phyloP scores from a whole-genome alignment of 805 yeast genomes.

The Candida caryicola region DNA sequence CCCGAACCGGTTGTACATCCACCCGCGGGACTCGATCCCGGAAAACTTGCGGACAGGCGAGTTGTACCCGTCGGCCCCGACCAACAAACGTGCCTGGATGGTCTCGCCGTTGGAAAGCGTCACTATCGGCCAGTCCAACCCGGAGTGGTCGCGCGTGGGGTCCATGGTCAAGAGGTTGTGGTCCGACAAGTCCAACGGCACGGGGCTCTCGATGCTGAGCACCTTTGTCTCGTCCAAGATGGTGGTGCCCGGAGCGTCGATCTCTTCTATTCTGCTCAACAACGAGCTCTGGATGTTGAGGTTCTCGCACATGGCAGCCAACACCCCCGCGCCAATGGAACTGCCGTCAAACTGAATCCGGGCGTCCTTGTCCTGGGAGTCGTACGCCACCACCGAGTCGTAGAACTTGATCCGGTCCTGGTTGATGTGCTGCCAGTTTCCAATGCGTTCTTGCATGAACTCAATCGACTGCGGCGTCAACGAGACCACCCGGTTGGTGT shows the following conservation, averaged over 20 bases:
- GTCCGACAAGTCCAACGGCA: slow-evolving; percentile 1
- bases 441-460: slow-evolving; percentile 59
- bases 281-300: slow-evolving; percentile 78
- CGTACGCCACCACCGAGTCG: slow-evolving; percentile 82
- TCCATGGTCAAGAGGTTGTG: slow-evolving; percentile 14
- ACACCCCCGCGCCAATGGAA: slow-evolving; percentile 34
- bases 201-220: slow-evolving; percentile 39
- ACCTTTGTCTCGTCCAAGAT: slow-evolving; percentile 70
- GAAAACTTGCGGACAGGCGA: slow-evolving; percentile 88
- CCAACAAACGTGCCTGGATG: slow-evolving; percentile 67
- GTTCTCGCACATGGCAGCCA: slow-evolving; percentile 87
- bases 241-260: slow-evolving; percentile 23
- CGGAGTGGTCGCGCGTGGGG: slow-evolving; percentile 17
- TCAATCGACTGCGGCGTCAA: slow-evolving; percentile 77
- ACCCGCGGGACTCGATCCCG: slow-evolving; percentile 81
- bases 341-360: slow-evolving; percentile 68
- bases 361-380: slow-evolving; percentile 65
- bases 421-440: slow-evolving; percentile 71
- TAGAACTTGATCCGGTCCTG: slow-evolving; percentile 74
- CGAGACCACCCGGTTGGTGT: slow-evolving; percentile 80
- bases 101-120: slow-evolving; percentile 61
- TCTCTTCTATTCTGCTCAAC: slow-evolving; percentile 43
- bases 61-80: slow-evolving; percentile 95
- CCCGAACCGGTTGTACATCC: slow-evolving; percentile 87
- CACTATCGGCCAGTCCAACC: slow-evolving; percentile 73